Base-by-base conservation (phyloP, 805 yeast genomes). In the Pichia ethanolica region DNA sequence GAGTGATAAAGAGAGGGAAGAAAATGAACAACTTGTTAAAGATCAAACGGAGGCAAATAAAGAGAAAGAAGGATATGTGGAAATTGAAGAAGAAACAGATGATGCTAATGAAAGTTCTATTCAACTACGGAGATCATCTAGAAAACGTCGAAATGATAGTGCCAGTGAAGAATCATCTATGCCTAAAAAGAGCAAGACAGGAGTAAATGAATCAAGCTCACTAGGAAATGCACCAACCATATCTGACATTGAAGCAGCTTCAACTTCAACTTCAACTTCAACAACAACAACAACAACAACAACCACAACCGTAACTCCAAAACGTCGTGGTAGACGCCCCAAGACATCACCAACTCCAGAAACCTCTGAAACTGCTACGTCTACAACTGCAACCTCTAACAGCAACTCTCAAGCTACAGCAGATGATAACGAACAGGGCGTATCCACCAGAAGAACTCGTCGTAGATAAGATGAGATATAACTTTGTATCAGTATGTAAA, bases 1-100 rank as follows among this genome's bases (percentile, higher is more conserved):
- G 9, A 26, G 12, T 7, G 35, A 25, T 34, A 20, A 14, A n/a
- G 36, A 43, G 7, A 36, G 12, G 48, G 59, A 47, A 35, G 59
- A 58, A 50, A 59, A 48, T 33, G 59, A 57, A 5, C 68, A 66
- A 11, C 72, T 65, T 26, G 71, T 62, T 25, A 63, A 62, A 5
- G 71, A 60, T 5, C 66, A 63, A 1, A 61, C 59, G 11, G 66
- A 56, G 0, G 65, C 55, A 3, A 70, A 61, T 5, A 65, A 59
- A 1, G 68, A 60, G 4, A 65, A 60, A 0, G 64, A 53, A 4
- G 69, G 60, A 5, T 62, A 53, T 3, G 64, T 57, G 3, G 65
- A 62, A 1, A 65, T 58, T 5, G 70, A 60, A 6, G 63, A 37
- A n/a, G 50, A 43, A 6, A 34, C 53, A 4, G 70, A 60, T 4